These are phyloP conservation scores for Penicillium coprophilum DNA, from an alignment of 495 filamentous ascomycete species.

Conservation along the genomic window DNA sequence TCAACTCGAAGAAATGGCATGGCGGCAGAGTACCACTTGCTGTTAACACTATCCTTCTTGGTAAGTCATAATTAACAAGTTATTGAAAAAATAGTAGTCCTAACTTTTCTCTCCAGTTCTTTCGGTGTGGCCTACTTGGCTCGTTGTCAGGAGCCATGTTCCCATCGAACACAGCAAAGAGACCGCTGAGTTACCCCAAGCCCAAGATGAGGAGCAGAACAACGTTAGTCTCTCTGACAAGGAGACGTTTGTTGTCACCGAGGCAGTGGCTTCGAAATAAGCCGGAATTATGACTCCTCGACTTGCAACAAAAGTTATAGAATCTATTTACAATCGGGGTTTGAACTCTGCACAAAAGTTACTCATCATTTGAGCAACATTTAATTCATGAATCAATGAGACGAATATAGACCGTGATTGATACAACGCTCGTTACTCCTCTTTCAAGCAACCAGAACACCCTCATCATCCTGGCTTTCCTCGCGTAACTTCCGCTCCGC, in stretches of 20 bases:
- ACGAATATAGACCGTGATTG: neutral
- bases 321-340: neutral
- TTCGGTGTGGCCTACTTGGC: conserved; percentile 29
- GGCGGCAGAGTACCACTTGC: conserved; percentile 50
- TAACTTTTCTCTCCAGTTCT: conserved; percentile 15
- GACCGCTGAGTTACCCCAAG: neutral
- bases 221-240: neutral
- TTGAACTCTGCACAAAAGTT: neutral
- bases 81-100: neutral
- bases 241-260: neutral
- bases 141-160: conserved; percentile 22
- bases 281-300: neutral
- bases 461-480: conserved; percentile 3
- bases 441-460: no score
- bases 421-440: conserved; percentile 9
- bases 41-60: conserved; percentile 50
- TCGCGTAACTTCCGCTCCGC: neutral
- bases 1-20: conserved; percentile 49
- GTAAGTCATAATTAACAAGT: conserved; percentile 22
- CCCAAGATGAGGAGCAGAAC: conserved; percentile 17
- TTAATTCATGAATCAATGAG: conserved; percentile 2
- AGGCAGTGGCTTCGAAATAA: neutral
- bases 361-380: neutral
- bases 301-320: no score
- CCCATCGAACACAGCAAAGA: conserved; percentile 24